Evolutionary conservation across 2,329 filamentous ascomycete genomes (phyloP).

Genomic region (Cordyceps javanica): DNA sequence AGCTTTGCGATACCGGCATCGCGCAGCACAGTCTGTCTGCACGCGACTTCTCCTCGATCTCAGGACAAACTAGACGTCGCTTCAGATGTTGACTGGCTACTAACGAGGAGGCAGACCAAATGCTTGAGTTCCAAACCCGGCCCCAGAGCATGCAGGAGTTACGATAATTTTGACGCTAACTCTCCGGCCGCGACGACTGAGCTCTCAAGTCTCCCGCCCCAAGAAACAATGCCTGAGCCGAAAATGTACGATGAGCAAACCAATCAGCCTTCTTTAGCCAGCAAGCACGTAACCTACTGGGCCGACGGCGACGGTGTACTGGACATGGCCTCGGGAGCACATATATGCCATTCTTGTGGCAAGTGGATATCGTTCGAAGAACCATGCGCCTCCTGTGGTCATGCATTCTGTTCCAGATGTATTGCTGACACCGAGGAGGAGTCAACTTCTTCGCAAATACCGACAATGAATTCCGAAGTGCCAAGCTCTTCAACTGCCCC

Average conservation of each 20-base stretch:
- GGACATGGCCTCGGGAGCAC: constrained; percentile 13
- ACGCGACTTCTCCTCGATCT: not conserved
- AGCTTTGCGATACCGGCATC: constrained; percentile 17
- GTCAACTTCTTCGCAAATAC: not conserved
- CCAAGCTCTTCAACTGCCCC: not conserved
- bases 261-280: not conserved
- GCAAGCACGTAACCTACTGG: not conserved
- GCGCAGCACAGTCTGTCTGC: not conserved
- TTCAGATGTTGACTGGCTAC: not conserved
- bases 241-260: not conserved
- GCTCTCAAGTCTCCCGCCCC: not conserved
- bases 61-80: not conserved
- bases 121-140: not conserved
- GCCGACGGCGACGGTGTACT: constrained; percentile 4
- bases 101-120: not conserved
- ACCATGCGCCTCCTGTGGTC: constrained; percentile 43
- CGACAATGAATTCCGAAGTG: not conserved
- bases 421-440: constrained; percentile 23
- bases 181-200: not conserved
- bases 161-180: not conserved
- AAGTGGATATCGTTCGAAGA: constrained; percentile 31
- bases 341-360: constrained; percentile 46
- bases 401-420: constrained; percentile 44
- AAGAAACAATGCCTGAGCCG: not conserved
- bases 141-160: not conserved